Percentiles rank a stretch among this genome's conserved stretches.
Evolutionary conservation across 2,329 filamentous ascomycete species (phyloP).

Genomic region (Fusarium sp.): DNA sequence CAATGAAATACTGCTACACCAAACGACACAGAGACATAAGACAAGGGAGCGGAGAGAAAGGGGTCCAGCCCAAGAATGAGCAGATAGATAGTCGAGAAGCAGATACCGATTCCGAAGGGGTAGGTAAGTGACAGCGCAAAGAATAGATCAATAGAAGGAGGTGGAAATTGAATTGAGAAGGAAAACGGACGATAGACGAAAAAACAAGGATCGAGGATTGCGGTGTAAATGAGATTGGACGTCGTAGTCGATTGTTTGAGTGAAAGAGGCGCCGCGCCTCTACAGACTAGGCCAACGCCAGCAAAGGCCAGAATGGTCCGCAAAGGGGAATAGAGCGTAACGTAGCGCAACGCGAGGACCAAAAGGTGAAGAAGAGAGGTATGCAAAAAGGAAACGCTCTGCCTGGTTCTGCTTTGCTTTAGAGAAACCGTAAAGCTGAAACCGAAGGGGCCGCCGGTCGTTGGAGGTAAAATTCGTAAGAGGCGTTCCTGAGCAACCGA

Average conservation of each 20-base stretch:
- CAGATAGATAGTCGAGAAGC: constrained; percentile 27
- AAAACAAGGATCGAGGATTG: constrained; percentile 22
- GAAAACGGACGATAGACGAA: constrained; percentile 19
- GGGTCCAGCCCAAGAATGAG: constrained; percentile 43
- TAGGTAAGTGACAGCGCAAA: not conserved
- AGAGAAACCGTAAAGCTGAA: constrained; percentile 29
- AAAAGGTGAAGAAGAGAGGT: constrained; percentile 6
- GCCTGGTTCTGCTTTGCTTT: not conserved
- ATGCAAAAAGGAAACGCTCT: constrained; percentile 5
- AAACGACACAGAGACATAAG: constrained; percentile 29
- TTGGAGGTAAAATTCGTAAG: constrained; percentile 33
- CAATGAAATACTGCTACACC: constrained; percentile 26
- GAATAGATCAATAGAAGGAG: constrained; percentile 6
- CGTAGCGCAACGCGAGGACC: constrained; percentile 19
- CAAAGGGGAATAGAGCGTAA: constrained; percentile 21
- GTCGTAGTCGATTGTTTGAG: constrained; percentile 9
- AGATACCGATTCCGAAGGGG: constrained; percentile 7
- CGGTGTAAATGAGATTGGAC: constrained; percentile 37
- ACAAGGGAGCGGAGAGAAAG: constrained; percentile 34
- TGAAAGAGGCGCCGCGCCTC: constrained; percentile 30
- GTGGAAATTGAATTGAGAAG: constrained; percentile 8
- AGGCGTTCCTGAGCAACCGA: constrained; percentile 35
- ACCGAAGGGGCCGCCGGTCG: constrained; percentile 22
- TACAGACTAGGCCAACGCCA: constrained; percentile 39
- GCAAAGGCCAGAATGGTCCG: constrained; percentile 41